These are phyloP conservation scores for Penicillium sp. DNA, from an alignment of 2,329 filamentous ascomycete genomes.

Conservation along the genomic window DNA sequence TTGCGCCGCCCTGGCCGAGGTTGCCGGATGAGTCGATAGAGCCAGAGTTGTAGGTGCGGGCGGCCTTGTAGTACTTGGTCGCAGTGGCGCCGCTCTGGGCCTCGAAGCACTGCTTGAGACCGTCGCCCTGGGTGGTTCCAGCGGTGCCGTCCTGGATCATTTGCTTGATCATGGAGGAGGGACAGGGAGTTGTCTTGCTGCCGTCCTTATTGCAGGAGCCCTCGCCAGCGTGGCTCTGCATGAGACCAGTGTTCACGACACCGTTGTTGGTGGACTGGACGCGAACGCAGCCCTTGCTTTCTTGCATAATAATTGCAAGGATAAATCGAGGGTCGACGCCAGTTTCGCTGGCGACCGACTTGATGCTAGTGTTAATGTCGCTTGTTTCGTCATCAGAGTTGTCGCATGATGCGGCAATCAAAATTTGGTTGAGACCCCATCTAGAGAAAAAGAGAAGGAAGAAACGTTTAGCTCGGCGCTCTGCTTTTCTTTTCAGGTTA, in stretches of 20 bases:
- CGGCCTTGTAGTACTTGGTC: conserved; percentile 33
- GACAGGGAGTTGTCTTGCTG: conserved; percentile 26
- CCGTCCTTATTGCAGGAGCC: conserved; percentile 38
- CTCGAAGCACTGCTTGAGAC: conserved; percentile 35
- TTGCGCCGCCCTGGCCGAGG: conserved; percentile 29
- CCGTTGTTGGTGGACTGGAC: conserved; percentile 43
- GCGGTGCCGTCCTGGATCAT: conserved; percentile 42
- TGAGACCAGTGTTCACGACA: conserved; percentile 44
- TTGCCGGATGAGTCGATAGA: conserved; percentile 32
- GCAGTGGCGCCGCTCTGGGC: conserved; percentile 26
- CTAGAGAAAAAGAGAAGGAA: neutral
- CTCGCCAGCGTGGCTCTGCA: conserved; percentile 31
- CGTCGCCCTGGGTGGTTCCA: conserved; percentile 37
- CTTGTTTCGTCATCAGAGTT: conserved; percentile 31
- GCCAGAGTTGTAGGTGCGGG: conserved; percentile 45
- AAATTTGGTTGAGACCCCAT: conserved; percentile 17
- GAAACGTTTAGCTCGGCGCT: conserved; percentile 12
- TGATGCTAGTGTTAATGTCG: conserved; percentile 35
- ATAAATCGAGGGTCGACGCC: conserved; percentile 44
- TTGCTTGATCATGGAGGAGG: conserved; percentile 28
- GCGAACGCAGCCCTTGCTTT: conserved; percentile 47
- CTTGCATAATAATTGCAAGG: conserved; percentile 47
- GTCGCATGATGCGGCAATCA: conserved; percentile 13
- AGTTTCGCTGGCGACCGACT: conserved; percentile 29
- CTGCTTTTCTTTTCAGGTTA: conserved; percentile 18